Evolutionary conservation across 352 stramenopile genomes (phyloP), one percentile per base, ranked within the genome.

Genomic region (Thalassiosira ordinaria): DNA sequence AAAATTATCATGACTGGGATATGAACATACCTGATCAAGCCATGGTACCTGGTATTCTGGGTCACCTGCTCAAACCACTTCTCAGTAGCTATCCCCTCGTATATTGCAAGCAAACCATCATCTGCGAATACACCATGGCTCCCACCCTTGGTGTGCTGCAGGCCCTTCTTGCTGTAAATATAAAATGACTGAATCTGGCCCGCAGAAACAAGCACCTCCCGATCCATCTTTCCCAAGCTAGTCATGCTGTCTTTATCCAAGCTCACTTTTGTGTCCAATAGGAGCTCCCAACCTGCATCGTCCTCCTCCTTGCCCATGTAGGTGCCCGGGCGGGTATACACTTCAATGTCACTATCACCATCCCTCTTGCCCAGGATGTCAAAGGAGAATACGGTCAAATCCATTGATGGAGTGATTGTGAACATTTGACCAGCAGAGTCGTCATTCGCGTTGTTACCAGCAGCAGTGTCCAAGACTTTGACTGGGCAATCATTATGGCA

Each of bases 141-240:
- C 6, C 7, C 27, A 14, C 29, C 6, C 8, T 26, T 18, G 6
- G 6, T 6, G 18, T 31, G 29, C 7, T 18, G 2, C 13, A 80
- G 60, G 14, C 47, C 47, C 1, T 44, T 62, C 0, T 2, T 1
- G 27, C 22, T 41, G 16, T 41, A 62, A 35, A 80, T 68, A 27
- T 39, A 74, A 49, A 80, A 80, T 2, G 71, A 74, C 20, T 74
- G 52, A 1, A 22, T 47, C 4, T 61, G 33, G 13, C 62, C 71
- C 20, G 14, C 41, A 3, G 16, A 16, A 35, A 80, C 63, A 0
- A 8, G 16, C 1, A 80, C 71, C 2, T 13, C 46, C 24, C 14
- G 33, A 49, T 67, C 51, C 24, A 80, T 64, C 14, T 55, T 41
- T 26, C 52, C 29, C 8, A 74, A 27, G 8, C 0, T 3, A n/a